Percentiles rank a stretch among this genome's conserved stretches.
phyloP scores from a whole-genome alignment of 495 filamentous ascomycete genomes.

The Podospora sp. region DNA sequence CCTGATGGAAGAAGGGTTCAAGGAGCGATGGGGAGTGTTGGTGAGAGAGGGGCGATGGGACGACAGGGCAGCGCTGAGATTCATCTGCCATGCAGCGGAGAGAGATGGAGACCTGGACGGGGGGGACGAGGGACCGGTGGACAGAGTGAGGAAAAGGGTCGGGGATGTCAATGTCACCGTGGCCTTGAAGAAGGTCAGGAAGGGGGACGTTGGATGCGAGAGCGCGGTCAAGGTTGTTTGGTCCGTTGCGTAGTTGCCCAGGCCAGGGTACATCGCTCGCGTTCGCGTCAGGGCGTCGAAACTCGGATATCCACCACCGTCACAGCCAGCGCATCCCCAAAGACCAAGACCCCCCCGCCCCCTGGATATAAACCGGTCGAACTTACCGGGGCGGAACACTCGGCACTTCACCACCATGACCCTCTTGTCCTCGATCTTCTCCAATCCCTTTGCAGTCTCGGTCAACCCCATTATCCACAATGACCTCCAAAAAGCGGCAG shows the following conservation, averaged over 20 bases:
- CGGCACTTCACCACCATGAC: neutral
- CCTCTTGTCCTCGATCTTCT: neutral
- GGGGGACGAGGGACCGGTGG: slow-evolving; percentile 5
- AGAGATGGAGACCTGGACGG: neutral
- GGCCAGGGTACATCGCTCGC: neutral
- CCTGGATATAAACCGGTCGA: neutral
- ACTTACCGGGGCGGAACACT: neutral
- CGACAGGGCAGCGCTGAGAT: slow-evolving; percentile 20
- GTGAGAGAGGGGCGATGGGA: slow-evolving; percentile 27
- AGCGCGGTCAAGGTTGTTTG: slow-evolving; percentile 30
- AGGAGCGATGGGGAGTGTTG: slow-evolving; percentile 20
- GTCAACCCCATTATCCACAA: neutral
- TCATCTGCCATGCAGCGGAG: slow-evolving; percentile 12
- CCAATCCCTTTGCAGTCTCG: neutral
- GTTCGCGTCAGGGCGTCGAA: neutral
- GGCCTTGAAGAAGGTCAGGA: slow-evolving; percentile 29
- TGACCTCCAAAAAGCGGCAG: neutral
- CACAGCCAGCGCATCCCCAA: no score
- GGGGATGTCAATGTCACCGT: slow-evolving; percentile 18
- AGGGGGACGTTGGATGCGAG: slow-evolving; percentile 27
- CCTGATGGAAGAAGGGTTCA: slow-evolving; percentile 17
- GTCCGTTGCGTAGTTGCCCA: neutral
- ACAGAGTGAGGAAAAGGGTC: slow-evolving; percentile 20
- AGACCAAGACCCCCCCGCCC: no score
- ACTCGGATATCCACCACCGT: no score